Conservation (phyloP, 305 asterid species). For the Fraxinus greggii region DNA sequence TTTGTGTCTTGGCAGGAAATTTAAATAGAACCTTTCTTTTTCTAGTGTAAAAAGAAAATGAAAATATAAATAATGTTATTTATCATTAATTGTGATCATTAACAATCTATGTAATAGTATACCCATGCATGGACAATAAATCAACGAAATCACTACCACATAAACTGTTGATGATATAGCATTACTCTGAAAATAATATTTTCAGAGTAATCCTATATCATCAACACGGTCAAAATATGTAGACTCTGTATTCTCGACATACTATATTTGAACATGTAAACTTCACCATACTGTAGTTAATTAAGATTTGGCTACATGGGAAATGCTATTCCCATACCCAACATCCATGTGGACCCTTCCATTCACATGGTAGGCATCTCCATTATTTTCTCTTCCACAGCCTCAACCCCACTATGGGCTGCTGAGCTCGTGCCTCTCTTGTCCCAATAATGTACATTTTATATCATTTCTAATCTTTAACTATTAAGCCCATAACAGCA, state of each 20-base stretch:
- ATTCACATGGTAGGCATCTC: slow-evolving; percentile 45
- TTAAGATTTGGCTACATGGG: background rate
- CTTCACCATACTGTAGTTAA: background rate
- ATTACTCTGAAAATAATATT: no score
- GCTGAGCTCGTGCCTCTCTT: slow-evolving; percentile 62
- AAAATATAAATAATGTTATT: no score
- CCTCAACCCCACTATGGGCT: slow-evolving; percentile 38
- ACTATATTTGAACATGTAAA: background rate
- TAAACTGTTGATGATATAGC: no score
- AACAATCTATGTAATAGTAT: no score
- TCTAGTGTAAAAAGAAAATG: no score
- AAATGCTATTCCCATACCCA: slow-evolving; percentile 38
- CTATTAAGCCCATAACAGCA: background rate
- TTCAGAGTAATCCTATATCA: no score
- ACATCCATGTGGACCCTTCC: slow-evolving; percentile 41
- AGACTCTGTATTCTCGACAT: background rate
- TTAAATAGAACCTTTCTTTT: no score
- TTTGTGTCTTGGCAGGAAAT: background rate
- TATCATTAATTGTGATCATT: no score
- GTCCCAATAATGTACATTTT: slow-evolving; percentile 49
- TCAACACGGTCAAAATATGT: no score
- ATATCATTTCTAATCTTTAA: background rate
- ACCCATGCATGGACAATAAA: no score
- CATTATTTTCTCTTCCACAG: background rate
- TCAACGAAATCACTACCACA: no score